Evolutionary conservation across 495 filamentous ascomycete species (phyloP).

Genomic region (Aspergillus wentii): DNA sequence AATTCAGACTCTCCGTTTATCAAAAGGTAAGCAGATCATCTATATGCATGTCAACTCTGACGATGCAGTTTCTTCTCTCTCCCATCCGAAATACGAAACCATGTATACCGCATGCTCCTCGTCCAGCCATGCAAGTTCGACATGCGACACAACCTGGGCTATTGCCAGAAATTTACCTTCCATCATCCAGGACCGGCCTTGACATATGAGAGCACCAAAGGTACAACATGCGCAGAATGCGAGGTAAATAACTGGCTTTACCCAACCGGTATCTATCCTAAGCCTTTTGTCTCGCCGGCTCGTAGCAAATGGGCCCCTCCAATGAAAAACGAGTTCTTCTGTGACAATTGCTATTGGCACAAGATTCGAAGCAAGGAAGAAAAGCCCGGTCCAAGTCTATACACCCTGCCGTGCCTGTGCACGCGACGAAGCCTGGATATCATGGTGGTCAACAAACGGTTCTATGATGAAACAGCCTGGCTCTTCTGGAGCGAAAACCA

Average conservation of each 20-base stretch:
- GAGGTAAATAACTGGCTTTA: background rate
- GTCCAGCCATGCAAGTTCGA: constrained; percentile 22
- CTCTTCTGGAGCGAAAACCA: constrained; percentile 24
- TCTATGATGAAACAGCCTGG: constrained; percentile 19
- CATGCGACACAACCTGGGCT: constrained; percentile 3
- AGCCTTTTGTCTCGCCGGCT: constrained; percentile 10
- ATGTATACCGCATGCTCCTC: constrained; percentile 20
- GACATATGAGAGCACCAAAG: background rate
- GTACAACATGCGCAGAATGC: constrained; percentile 2
- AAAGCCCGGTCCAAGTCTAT: background rate
- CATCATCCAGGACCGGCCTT: constrained; percentile 1
- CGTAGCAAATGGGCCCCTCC: constrained; percentile 18
- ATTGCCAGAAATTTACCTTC: constrained; percentile 2
- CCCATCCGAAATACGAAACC: constrained; percentile 17
- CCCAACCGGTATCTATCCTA: background rate
- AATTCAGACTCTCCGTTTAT: no score
- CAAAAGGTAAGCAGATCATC: background rate
- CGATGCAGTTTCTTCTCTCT: constrained; percentile 16
- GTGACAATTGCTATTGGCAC: constrained; percentile 18
- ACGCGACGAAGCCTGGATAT: constrained; percentile 13
- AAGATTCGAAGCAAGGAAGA: background rate
- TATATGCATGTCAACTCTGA: background rate
- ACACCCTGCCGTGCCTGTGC: constrained; percentile 18
- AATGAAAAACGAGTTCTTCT: constrained; percentile 14
- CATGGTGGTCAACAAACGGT: constrained; percentile 15